Evolutionary conservation across 495 filamentous ascomycete genomes (phyloP), one percentile per base, ranked within the genome.

Genomic region (Tricharina praecox): DNA sequence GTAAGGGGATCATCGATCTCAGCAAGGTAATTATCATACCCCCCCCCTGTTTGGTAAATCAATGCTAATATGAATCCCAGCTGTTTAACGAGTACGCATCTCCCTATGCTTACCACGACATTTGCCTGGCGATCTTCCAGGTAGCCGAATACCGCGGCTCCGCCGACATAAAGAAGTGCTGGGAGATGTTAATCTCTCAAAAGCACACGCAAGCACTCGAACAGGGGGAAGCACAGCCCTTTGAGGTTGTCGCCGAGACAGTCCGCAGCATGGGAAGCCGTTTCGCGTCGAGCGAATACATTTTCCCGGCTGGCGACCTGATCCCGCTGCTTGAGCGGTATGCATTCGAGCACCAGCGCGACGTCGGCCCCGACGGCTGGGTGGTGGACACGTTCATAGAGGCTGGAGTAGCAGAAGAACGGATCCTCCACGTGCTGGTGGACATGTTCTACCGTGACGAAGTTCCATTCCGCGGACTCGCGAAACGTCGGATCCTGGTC

Each of bases 21-120:
- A 79, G 75, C 43, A 73, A 77, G 45, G 87, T 93, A 71, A 67
- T 48, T 48, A 26, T 24, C n/a, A 30, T 16, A 25, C 10, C 43
- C 21, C 40, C 16, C 9, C 24, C n/a, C 15, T 19, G 36, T 26
- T 49, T 38, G 51, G 51, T 24, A 45, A 23, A 41, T 20, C 39
- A 25, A 45, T 63, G 56, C 55, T 64, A 33, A 39, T 64, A 51
- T 63, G 44, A 15, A 45, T 45, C 34, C 8, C 52, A 93, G 83
- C 77, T 99, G 26, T 99, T 79, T 69, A 93, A 99, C 60, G 64
- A 71, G 44, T 96, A 82, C 59, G 81, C 84, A 48, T 87, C 96
- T 55, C 77, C 81, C 53, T 88, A 79, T 4, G 73, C 72, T 45
- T 99, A 95, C 68, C 82, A 81, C 65, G 90, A 96, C 60, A 76